Conservation (phyloP, 495 filamentous ascomycete species). For the Aspergillus cristatus region DNA sequence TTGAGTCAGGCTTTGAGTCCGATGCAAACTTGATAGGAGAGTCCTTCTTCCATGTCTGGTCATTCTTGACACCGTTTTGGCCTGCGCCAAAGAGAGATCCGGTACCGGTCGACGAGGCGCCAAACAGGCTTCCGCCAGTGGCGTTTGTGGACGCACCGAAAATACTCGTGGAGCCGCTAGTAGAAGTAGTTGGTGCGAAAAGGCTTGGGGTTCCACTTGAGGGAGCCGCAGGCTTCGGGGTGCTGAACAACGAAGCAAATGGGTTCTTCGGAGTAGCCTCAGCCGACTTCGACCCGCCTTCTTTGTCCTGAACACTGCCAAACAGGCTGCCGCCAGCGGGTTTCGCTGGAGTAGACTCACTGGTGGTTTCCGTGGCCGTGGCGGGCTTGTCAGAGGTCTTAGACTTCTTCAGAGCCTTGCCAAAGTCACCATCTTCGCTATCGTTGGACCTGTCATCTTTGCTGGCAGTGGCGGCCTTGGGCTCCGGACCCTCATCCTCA, state of each 20-base stretch:
- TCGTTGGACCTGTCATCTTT: constrained; percentile 22
- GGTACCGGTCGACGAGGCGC: constrained; percentile 10
- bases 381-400: constrained; percentile 4
- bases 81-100: constrained; percentile 14
- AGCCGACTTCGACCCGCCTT: constrained; percentile 12
- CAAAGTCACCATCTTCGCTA: constrained; percentile 17
- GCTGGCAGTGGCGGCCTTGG: constrained; percentile 9
- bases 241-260: constrained; percentile 13
- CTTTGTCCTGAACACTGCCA: constrained; percentile 42
- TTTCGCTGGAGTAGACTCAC: constrained; percentile 18
- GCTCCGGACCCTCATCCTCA: neutral
- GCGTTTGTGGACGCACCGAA: constrained; percentile 16
- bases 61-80: constrained; percentile 11
- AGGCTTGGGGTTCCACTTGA: constrained; percentile 20
- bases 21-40: constrained; percentile 41
- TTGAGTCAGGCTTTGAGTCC: constrained; percentile 13
- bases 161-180: constrained; percentile 12
- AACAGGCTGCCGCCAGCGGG: constrained; percentile 45
- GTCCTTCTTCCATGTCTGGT: constrained; percentile 47
- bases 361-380: constrained; percentile 13
- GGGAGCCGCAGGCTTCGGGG: constrained; percentile 15
- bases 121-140: constrained; percentile 9
- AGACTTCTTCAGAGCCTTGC: constrained; percentile 13
- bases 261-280: constrained; percentile 3
- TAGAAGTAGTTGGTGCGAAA: constrained; percentile 9